Evolutionary conservation across 2,329 filamentous ascomycete genomes (phyloP).

Genomic region (Neopestalotiopsis sp.): DNA sequence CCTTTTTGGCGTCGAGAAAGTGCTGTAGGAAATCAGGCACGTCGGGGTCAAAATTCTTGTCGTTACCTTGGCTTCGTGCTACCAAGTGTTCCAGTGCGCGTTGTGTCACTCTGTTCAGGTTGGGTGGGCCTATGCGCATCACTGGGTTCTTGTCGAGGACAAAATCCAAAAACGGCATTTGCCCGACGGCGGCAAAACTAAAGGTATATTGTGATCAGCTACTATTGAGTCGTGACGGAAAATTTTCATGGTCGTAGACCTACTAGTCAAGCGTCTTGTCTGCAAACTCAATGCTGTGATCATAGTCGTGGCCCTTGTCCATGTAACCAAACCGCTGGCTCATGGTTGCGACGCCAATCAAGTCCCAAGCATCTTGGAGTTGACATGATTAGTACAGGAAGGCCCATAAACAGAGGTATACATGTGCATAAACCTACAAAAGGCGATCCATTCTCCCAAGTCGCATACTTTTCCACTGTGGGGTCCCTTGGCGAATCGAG

Average conservation of each 20-base stretch:
- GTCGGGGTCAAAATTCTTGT: conserved; percentile 20
- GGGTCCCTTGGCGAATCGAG: conserved; percentile 28
- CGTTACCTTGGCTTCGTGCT: conserved; percentile 23
- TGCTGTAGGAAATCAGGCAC: conserved; percentile 38
- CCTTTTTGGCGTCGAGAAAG: conserved; percentile 39
- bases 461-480: conserved; percentile 24
- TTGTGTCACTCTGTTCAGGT: conserved; percentile 27
- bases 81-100: conserved; percentile 28
- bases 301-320: conserved; percentile 42
- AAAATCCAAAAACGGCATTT: conserved; percentile 34
- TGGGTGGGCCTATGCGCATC: conserved; percentile 30
- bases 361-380: conserved; percentile 42
- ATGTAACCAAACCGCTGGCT: conserved; percentile 48
- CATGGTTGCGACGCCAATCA: conserved; percentile 47
- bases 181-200: conserved; percentile 33
- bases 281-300: conserved; percentile 37
- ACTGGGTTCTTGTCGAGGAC: conserved; percentile 38
- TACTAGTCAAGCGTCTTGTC: conserved; percentile 38
- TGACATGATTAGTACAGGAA: not conserved
- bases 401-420: too few species aligned
- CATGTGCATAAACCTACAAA: conserved; percentile 27
- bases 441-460: conserved; percentile 34
- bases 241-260: not conserved
- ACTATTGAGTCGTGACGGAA: not conserved
- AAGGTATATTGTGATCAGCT: not conserved